Conservation (phyloP, 1,284 basidiomycete species). For the Ganoderma boninense region DNA sequence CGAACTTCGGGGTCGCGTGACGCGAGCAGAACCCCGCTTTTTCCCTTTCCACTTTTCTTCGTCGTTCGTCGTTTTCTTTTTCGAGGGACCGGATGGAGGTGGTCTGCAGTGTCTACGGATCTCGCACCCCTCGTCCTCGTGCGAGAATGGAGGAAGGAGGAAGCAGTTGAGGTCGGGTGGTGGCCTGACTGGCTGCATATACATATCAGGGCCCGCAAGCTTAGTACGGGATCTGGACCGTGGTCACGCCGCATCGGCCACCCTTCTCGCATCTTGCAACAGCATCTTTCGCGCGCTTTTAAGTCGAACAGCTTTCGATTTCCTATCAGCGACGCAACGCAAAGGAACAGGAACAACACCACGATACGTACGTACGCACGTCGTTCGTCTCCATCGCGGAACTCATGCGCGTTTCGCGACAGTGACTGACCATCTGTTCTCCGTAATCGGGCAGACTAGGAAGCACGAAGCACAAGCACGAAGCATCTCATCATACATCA, state of each 20-base stretch:
- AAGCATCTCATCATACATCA: neutral
- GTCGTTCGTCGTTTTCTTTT: too few relatives aligned
- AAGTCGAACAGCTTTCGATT: neutral
- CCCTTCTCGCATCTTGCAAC: neutral
- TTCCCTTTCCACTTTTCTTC: too few relatives aligned
- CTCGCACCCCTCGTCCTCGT: neutral
- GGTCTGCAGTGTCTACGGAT: neutral
- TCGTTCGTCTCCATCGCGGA: neutral
- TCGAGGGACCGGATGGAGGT: too few relatives aligned
- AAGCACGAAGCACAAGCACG: neutral
- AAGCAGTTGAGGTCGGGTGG: too few relatives aligned
- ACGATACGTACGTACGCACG: neutral
- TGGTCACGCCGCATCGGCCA: neutral
- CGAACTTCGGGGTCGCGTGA: neutral
- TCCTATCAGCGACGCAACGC: neutral
- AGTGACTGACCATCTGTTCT: constrained; percentile 3
- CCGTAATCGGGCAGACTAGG: neutral
- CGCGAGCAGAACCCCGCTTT: constrained; percentile 1
- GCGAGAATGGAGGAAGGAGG: neutral
- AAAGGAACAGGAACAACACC: neutral
- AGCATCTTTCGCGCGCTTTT: neutral
- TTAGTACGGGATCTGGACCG: too few relatives aligned
- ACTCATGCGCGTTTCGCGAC: neutral
- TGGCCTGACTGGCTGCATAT: neutral
- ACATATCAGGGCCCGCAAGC: too few relatives aligned